Conservation (phyloP, 2,329 filamentous ascomycete species). For the Apiospora arundinis region DNA sequence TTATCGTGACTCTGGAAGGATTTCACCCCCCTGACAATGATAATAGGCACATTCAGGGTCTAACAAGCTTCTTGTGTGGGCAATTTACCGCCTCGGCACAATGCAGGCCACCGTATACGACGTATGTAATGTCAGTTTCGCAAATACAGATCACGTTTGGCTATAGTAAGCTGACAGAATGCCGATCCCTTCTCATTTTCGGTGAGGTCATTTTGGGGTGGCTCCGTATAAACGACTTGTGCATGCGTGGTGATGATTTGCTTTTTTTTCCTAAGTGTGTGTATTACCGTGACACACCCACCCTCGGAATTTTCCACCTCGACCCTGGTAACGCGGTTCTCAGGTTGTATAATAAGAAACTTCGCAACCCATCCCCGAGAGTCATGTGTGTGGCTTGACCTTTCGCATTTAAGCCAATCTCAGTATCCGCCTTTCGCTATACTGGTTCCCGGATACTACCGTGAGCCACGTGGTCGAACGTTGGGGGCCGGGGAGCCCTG, state of each 20-base stretch:
- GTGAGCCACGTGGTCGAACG: too few relatives aligned
- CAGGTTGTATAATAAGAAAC: too few relatives aligned
- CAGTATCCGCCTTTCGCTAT: too few relatives aligned
- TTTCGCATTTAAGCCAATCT: too few relatives aligned
- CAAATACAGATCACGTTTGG: neutral
- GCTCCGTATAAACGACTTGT: neutral
- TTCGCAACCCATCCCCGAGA: too few relatives aligned
- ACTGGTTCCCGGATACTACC: too few relatives aligned
- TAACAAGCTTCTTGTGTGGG: neutral
- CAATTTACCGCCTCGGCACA: too few relatives aligned
- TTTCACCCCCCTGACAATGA: neutral
- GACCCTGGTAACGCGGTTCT: too few relatives aligned
- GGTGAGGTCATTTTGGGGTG: neutral
- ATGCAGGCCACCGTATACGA: neutral
- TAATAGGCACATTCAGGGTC: neutral
- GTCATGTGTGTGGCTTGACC: too few relatives aligned
- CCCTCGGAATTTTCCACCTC: neutral
- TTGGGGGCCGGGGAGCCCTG: too few relatives aligned
- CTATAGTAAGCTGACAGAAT: neutral
- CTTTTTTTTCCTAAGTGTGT: neutral
- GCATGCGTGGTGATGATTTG: neutral
- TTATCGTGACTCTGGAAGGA: too few relatives aligned
- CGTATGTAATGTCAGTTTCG: neutral
- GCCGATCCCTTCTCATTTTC: conserved; percentile 4
- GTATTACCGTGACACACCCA: neutral